Evolutionary conservation across 768 basidiomycete species (phyloP).

Genomic region (Leccinum rimulosum): DNA sequence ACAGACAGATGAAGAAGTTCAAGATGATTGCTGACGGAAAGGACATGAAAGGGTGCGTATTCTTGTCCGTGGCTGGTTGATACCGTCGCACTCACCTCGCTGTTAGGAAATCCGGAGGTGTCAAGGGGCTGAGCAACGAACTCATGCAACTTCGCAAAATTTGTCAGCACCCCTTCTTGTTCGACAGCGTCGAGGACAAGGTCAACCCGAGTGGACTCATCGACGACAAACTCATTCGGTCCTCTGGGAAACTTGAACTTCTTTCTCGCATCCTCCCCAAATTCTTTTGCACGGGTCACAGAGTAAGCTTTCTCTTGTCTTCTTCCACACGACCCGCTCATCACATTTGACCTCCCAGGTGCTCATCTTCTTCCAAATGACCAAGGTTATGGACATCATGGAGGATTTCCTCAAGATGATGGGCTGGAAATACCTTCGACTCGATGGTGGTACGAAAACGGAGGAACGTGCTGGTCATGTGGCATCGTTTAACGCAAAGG

Average conservation of each 20-base stretch:
- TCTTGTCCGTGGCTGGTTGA: neutral
- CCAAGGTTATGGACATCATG: slow-evolving; percentile 98
- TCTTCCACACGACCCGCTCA: neutral
- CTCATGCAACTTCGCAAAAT: slow-evolving; percentile 98
- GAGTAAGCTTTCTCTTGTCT: slow-evolving; percentile 45
- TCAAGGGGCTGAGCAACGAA: slow-evolving; percentile 90
- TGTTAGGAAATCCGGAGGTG: slow-evolving; percentile 65
- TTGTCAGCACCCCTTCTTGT: slow-evolving; percentile 96
- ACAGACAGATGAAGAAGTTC: slow-evolving; percentile 97
- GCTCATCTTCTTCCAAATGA: slow-evolving; percentile 99
- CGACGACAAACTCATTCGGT: slow-evolving; percentile 81
- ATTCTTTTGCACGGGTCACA: slow-evolving; percentile 88
- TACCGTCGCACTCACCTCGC: slow-evolving; percentile 3
- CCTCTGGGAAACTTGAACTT: slow-evolving; percentile 92
- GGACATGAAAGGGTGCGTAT: slow-evolving; percentile 65
- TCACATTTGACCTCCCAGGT: slow-evolving; percentile 48
- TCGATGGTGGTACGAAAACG: slow-evolving; percentile 96
- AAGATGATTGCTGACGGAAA: slow-evolving; percentile 93
- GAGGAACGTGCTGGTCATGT: slow-evolving; percentile 91
- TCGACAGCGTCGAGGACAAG: slow-evolving; percentile 92
- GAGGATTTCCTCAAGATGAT: slow-evolving; percentile 90
- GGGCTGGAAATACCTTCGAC: slow-evolving; percentile 82
- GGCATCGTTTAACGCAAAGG: slow-evolving; percentile 82
- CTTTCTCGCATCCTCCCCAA: slow-evolving; percentile 91
- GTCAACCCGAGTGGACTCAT: slow-evolving; percentile 80